Conservation (phyloP, 192 early-diverging fungal genomes). For the Podila epicladia region DNA sequence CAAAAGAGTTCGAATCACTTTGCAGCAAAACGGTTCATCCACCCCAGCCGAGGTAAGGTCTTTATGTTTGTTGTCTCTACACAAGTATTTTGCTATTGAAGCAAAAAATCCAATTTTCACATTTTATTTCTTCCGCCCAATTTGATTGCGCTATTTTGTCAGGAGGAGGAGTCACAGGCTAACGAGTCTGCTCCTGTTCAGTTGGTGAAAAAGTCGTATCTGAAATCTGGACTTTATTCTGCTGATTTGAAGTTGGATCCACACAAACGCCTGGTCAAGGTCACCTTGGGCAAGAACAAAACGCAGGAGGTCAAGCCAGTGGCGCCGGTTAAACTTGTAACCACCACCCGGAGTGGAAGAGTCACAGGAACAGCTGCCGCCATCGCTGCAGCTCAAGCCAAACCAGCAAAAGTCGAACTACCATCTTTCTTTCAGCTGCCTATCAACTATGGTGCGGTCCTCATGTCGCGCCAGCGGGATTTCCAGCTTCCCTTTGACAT, state of each 20-base stretch:
- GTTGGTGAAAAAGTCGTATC: constrained; percentile 41
- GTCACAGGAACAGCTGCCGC: background rate
- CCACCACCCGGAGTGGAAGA: background rate
- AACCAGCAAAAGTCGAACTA: background rate
- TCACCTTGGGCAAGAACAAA: constrained; percentile 5
- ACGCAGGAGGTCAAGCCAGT: constrained; percentile 3
- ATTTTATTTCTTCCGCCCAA: too few species aligned
- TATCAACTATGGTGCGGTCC: constrained; percentile 64
- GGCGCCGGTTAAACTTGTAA: background rate
- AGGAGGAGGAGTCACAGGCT: background rate
- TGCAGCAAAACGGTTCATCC: too few species aligned
- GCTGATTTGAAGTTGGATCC: constrained; percentile 45
- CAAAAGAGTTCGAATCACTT: background rate
- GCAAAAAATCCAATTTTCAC: too few species aligned
- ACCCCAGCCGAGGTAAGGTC: too few species aligned
- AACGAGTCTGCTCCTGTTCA: constrained; percentile 1
- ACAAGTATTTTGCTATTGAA: too few species aligned
- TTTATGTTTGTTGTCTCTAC: too few species aligned
- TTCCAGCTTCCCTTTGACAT: constrained; percentile 78
- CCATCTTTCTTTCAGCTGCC: constrained; percentile 63
- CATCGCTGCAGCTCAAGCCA: background rate
- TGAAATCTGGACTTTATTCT: constrained; percentile 56
- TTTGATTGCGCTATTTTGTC: too few species aligned
- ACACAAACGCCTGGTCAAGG: constrained; percentile 3
- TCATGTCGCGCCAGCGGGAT: constrained; percentile 64